Conservation (phyloP, 2,329 filamentous ascomycete genomes). For the Pseudogymnoascus sp. region DNA sequence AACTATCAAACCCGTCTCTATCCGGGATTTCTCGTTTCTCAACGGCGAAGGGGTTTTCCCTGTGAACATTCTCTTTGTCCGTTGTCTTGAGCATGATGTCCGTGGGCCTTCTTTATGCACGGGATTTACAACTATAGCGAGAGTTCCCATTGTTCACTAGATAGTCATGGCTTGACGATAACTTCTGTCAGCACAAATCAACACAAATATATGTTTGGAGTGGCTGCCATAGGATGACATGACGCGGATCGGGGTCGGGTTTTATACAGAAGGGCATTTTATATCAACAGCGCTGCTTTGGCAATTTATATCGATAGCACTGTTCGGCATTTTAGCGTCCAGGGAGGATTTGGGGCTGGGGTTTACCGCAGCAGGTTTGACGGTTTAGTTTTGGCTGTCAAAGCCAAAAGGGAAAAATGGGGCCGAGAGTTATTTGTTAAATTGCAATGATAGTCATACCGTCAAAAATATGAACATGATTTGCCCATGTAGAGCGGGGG, state of each 20-base stretch:
- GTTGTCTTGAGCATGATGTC: background rate
- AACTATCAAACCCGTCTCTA: background rate
- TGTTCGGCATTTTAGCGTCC: background rate
- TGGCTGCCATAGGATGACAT: background rate
- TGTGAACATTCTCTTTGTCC: background rate
- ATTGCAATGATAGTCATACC: background rate
- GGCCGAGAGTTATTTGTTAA: background rate
- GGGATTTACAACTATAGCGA: background rate
- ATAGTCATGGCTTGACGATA: background rate
- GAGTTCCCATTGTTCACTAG: background rate
- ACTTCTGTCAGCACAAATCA: background rate
- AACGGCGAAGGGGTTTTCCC: background rate
- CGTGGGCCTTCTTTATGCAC: background rate
- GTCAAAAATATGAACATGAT: background rate
- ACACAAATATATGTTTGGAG: background rate
- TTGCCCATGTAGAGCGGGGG: background rate
- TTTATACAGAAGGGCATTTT: background rate
- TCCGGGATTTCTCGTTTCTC: background rate
- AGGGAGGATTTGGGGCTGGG: background rate
- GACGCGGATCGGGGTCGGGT: background rate
- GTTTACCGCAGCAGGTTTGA: background rate
- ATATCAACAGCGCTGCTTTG: background rate
- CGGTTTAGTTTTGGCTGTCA: background rate
- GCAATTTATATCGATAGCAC: background rate
- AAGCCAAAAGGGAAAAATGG: background rate